Conservation (phyloP, 371 early-diverging fungal genomes). For the Choanephora cucurbitarum region DNA sequence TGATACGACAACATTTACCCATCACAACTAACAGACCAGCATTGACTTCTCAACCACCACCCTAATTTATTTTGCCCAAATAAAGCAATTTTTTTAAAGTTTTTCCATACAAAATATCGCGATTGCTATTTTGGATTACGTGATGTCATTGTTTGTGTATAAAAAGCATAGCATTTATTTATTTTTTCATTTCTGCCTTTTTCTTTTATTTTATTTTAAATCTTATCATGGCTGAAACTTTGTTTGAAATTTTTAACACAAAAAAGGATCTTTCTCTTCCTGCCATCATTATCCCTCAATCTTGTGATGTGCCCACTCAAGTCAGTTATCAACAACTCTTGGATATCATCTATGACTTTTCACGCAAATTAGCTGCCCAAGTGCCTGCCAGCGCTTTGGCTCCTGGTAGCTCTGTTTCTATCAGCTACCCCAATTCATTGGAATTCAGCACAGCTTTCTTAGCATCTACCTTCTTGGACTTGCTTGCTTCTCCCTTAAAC, state of each 20-base stretch:
- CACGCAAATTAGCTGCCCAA: conserved; percentile 29
- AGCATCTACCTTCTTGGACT: conserved; percentile 62
- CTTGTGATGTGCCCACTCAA: conserved; percentile 31
- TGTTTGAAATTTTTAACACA: conserved; percentile 31
- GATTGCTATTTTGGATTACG: conserved; percentile 8
- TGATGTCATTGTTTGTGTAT: conserved; percentile 13
- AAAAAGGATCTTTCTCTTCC: conserved; percentile 16
- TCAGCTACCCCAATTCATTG: conserved; percentile 71
- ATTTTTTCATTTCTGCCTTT: conserved; percentile 1
- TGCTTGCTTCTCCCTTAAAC: conserved; percentile 79
- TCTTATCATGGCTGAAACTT: conserved; percentile 22
- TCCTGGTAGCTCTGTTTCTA: conserved; percentile 68
- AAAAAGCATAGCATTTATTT: not conserved
- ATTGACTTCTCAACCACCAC: conserved; percentile 18
- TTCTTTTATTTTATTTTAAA: conserved; percentile 2
- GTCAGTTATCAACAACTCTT: conserved; percentile 41
- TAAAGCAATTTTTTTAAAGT: conserved; percentile 9
- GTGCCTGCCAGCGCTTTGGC: conserved; percentile 36
- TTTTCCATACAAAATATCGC: conserved; percentile 7
- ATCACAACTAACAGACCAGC: conserved; percentile 16
- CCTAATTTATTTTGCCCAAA: not conserved
- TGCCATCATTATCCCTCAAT: conserved; percentile 50
- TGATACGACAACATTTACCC: conserved; percentile 49
- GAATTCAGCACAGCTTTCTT: conserved; percentile 74
- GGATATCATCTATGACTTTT: conserved; percentile 40